These are phyloP conservation scores for Stylosanthes scabra DNA, from an alignment of 331 rosid species.

Conservation along the genomic window DNA sequence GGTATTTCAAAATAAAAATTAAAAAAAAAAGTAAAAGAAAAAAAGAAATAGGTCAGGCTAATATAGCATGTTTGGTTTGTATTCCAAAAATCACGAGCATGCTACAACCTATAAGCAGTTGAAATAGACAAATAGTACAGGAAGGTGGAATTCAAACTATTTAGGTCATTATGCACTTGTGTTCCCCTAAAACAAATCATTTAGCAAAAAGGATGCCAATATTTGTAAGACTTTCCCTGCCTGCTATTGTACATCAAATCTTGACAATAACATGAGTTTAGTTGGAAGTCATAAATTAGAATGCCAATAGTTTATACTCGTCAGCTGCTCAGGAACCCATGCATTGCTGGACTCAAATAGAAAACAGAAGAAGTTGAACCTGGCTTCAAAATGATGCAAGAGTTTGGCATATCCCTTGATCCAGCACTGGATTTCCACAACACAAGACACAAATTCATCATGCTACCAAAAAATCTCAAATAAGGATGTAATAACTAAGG, in stretches of 20 bases:
- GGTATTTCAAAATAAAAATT: background rate
- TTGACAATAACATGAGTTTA: slow-evolving; percentile 27
- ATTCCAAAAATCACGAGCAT: too few relatives aligned
- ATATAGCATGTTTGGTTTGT: too few relatives aligned
- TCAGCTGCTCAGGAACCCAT: slow-evolving; percentile 28
- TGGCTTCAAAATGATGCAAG: slow-evolving; percentile 37
- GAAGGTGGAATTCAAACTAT: slow-evolving; percentile 7
- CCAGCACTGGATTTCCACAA: slow-evolving; percentile 38
- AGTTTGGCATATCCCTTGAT: slow-evolving; percentile 29
- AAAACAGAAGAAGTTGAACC: slow-evolving; percentile 26
- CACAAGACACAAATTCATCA: slow-evolving; percentile 27
- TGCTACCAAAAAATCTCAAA: slow-evolving; percentile 25
- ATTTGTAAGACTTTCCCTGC: slow-evolving; percentile 38
- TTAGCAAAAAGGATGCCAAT: slow-evolving; percentile 32
- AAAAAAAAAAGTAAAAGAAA: too few relatives aligned
- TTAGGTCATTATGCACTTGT: slow-evolving; percentile 7
- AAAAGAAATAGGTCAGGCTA: too few relatives aligned
- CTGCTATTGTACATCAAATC: slow-evolving; percentile 28
- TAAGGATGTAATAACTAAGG: background rate
- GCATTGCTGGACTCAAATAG: slow-evolving; percentile 33
- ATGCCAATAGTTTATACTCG: slow-evolving; percentile 32
- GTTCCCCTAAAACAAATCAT: slow-evolving; percentile 33
- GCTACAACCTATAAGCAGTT: too few relatives aligned
- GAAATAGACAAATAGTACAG: too few relatives aligned
- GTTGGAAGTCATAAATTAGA: slow-evolving; percentile 32